Conservation (phyloP, 1,284 basidiomycete genomes). For the Ustilago sp. region DNA sequence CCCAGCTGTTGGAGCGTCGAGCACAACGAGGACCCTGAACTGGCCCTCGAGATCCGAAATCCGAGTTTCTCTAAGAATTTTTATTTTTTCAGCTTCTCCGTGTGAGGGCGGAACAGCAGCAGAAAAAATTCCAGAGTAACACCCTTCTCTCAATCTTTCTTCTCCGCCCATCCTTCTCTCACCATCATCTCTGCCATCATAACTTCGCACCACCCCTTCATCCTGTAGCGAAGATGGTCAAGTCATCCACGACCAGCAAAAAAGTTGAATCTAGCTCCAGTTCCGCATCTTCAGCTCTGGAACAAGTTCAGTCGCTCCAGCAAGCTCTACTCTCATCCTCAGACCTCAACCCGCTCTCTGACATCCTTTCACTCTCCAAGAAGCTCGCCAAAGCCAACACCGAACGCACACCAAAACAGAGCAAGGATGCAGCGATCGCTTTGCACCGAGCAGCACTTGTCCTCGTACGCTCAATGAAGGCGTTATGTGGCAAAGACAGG, state of each 20-base stretch:
- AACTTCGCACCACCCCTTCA: not conserved
- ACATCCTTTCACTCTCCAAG: constrained; percentile 52
- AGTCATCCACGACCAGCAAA: constrained; percentile 20
- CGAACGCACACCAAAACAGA: constrained; percentile 24
- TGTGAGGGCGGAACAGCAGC: constrained; percentile 3
- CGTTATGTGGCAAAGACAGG: constrained; percentile 47
- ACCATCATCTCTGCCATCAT: constrained; percentile 7
- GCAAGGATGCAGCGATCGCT: constrained; percentile 34
- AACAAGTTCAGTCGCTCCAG: constrained; percentile 47
- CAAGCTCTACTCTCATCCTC: constrained; percentile 49
- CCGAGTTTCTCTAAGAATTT: constrained; percentile 17
- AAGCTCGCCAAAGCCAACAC: constrained; percentile 22
- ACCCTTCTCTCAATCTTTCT: not conserved
- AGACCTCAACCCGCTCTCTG: constrained; percentile 62
- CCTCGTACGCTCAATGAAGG: constrained; percentile 39
- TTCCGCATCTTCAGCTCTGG: constrained; percentile 13
- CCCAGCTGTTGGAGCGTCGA: not conserved
- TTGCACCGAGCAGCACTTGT: constrained; percentile 35
- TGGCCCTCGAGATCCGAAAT: constrained; percentile 12
- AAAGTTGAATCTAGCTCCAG: constrained; percentile 21
- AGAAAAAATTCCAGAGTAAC: constrained; percentile 28
- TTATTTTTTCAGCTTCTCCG: constrained; percentile 7
- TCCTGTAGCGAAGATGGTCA: constrained; percentile 13
- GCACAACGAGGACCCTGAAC: constrained; percentile 1
- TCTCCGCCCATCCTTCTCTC: not conserved